Conservation (phyloP, 495 filamentous ascomycete genomes). For the Talaromyces ruber region DNA sequence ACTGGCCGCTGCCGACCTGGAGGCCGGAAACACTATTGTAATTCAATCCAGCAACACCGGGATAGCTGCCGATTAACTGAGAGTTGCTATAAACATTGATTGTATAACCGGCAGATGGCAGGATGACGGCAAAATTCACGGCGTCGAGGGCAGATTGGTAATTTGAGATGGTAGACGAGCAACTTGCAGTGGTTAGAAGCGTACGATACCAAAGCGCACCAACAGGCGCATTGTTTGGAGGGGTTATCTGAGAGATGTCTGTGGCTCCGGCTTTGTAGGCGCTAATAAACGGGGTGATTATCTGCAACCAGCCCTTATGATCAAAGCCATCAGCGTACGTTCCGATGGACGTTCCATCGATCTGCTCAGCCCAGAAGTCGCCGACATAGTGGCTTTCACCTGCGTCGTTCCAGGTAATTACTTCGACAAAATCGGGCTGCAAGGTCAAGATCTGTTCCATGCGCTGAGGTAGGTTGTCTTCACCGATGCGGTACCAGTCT, state of each 20-base stretch:
- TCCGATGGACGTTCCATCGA: constrained; percentile 2
- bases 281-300: constrained; percentile 24
- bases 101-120: constrained; percentile 6
- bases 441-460: constrained; percentile 17
- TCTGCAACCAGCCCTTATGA: constrained; percentile 23
- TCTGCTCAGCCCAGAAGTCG: constrained; percentile 25
- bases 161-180: constrained; percentile 5
- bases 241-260: not conserved
- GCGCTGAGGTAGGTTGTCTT: constrained; percentile 24
- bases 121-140: constrained; percentile 9
- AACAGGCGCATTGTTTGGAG: not conserved
- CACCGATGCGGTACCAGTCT: constrained; percentile 35
- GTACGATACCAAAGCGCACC: constrained; percentile 14
- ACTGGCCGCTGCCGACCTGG: constrained; percentile 1
- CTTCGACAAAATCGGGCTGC: constrained; percentile 18
- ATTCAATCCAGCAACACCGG: constrained; percentile 6
- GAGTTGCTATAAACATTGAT: constrained; percentile 8
- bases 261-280: constrained; percentile 23
- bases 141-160: constrained; percentile 4
- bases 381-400: constrained; percentile 41
- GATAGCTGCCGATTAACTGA: constrained; percentile 3
- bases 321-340: not conserved
- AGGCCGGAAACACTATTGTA: not conserved
- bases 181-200: constrained; percentile 1
- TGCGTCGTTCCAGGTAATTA: constrained; percentile 32